A percentile compares a stretch with the other conserved stretches of the same genome.
Conservation (phyloP, 768 basidiomycete genomes). For the Hypholoma fasciculare region DNA sequence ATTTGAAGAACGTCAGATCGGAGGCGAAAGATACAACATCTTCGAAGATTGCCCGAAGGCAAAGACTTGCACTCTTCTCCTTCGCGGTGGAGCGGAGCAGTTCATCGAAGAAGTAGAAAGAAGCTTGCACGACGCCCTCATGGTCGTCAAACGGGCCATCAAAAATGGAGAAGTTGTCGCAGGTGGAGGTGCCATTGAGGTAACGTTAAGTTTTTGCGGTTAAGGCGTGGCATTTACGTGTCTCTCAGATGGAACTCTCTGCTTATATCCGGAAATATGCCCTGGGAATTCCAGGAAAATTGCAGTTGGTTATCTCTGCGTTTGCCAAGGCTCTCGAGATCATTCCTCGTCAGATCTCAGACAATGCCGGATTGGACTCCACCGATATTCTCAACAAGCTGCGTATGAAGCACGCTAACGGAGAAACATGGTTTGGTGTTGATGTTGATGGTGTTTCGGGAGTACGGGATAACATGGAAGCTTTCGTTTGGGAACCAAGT, state of each 20-base stretch:
- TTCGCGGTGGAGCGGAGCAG: constrained; percentile 97
- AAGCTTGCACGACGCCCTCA: constrained; percentile 96
- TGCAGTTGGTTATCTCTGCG: constrained; percentile 90
- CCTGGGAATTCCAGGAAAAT: constrained; percentile 91
- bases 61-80: constrained; percentile 92
- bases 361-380: constrained; percentile 97
- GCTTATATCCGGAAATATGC: constrained; percentile 92
- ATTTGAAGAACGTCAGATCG: constrained; percentile 95
- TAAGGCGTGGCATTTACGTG: not conserved
- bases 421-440: constrained; percentile 90
- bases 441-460: constrained; percentile 90
- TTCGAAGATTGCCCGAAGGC: constrained; percentile 93
- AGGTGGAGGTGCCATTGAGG: constrained; percentile 97
- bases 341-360: constrained; percentile 97
- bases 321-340: constrained; percentile 97
- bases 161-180: constrained; percentile 96
- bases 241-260: constrained; percentile 88
- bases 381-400: constrained; percentile 97
- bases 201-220: constrained; percentile 27
- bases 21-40: constrained; percentile 94
- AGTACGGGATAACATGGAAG: constrained; percentile 94
- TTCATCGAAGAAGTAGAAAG: constrained; percentile 99
- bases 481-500: constrained; percentile 98
- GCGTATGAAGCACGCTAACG: constrained; percentile 91
- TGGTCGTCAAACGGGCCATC: constrained; percentile 99